phyloP scores from a whole-genome alignment of 495 filamentous ascomycete species.

The Thozetella sp. region DNA sequence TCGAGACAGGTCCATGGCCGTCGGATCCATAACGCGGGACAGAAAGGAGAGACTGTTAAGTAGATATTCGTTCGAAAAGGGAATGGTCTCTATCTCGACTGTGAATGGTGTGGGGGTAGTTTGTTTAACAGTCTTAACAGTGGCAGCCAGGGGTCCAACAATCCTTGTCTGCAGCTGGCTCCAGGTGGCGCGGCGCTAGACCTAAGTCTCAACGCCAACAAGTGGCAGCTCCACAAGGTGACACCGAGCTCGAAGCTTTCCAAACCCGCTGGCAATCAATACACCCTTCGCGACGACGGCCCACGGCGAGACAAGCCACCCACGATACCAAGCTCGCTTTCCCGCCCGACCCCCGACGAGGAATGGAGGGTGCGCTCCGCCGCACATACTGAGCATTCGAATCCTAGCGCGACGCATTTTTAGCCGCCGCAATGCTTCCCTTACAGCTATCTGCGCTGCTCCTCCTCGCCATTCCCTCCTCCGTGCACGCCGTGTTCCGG shows the following conservation, averaged over 20 bases:
- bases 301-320: too few relatives aligned
- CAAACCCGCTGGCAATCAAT: neutral
- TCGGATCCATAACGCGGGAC: too few relatives aligned
- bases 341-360: neutral
- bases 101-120: too few relatives aligned
- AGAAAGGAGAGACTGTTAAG: too few relatives aligned
- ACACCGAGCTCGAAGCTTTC: neutral
- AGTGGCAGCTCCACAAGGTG: neutral
- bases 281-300: neutral
- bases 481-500: conserved; percentile 70
- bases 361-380: neutral
- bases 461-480: conserved; percentile 35
- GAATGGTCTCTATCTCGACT: too few relatives aligned
- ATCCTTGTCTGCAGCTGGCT: neutral
- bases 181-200: neutral
- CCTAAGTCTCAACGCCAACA: neutral
- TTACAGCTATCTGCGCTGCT: conserved; percentile 13
- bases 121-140: neutral
- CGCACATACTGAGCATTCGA: neutral
- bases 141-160: neutral
- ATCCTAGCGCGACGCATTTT: neutral
- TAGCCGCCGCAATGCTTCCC: neutral
- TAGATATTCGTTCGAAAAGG: too few relatives aligned
- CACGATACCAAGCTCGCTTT: too few relatives aligned
- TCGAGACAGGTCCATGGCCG: too few relatives aligned